Conservation (phyloP, 1,284 basidiomycete species). For the Cutaneotrichosporon arboriforme region DNA sequence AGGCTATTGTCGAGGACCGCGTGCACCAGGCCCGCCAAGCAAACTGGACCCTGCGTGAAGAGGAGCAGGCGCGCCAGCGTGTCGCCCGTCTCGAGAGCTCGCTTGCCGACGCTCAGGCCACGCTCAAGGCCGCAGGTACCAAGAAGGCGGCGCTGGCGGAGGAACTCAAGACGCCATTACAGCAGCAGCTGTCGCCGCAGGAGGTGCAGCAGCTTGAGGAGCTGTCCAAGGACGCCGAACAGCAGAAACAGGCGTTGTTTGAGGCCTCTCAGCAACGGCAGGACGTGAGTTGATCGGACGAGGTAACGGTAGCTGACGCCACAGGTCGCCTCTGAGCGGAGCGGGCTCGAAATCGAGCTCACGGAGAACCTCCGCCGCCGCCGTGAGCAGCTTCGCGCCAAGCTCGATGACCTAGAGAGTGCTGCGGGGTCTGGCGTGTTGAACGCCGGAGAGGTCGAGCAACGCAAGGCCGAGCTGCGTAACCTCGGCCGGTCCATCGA, state of each 20-base stretch:
- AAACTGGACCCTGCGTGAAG: slow-evolving; percentile 60
- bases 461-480: slow-evolving; percentile 63
- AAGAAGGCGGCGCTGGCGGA: slow-evolving; percentile 59
- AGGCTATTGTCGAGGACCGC: slow-evolving; percentile 64
- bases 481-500: slow-evolving; percentile 63
- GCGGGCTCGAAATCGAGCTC: slow-evolving; percentile 83
- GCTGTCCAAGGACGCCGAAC: slow-evolving; percentile 72
- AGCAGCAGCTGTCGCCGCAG: slow-evolving; percentile 63
- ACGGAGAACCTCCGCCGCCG: slow-evolving; percentile 78
- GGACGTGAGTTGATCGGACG: slow-evolving; percentile 55
- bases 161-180: slow-evolving; percentile 73
- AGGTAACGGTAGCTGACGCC: slow-evolving; percentile 4
- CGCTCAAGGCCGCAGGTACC: slow-evolving; percentile 48
- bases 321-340: slow-evolving; percentile 74
- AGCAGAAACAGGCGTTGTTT: slow-evolving; percentile 62
- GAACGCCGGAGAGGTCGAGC: slow-evolving; percentile 59
- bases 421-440: slow-evolving; percentile 58
- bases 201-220: slow-evolving; percentile 66
- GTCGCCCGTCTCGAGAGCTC: slow-evolving; percentile 63
- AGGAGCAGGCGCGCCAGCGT: slow-evolving; percentile 62
- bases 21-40: slow-evolving; percentile 65
- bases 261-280: slow-evolving; percentile 65
- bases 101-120: slow-evolving; percentile 65
- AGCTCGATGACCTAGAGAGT: slow-evolving; percentile 67
- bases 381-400: slow-evolving; percentile 67